phyloP scores from a whole-genome alignment of 805 yeast species.

The Candida palmyrensis region DNA sequence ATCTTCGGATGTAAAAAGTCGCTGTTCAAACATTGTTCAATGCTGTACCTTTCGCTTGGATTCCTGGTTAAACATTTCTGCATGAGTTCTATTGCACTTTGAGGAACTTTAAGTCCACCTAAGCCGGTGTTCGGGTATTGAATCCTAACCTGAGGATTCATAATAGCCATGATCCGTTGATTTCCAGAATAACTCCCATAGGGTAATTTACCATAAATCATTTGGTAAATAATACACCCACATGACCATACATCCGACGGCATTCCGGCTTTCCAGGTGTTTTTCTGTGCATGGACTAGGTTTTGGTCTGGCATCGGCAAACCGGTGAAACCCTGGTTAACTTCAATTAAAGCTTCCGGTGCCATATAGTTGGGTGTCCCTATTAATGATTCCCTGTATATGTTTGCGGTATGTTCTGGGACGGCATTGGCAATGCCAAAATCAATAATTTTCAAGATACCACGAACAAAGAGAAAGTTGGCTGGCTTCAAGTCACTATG shows the following conservation, averaged over 20 bases:
- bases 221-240: constrained; percentile 92
- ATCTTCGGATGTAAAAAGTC: constrained; percentile 72
- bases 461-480: constrained; percentile 75
- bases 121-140: constrained; percentile 58
- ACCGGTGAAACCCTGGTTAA: constrained; percentile 27
- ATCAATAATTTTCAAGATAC: constrained; percentile 82
- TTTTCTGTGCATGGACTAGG: constrained; percentile 9
- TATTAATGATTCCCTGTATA: constrained; percentile 83
- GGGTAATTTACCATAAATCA: constrained; percentile 92
- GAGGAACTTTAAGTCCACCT: constrained; percentile 61
- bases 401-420: constrained; percentile 85
- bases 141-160: constrained; percentile 75
- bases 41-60: constrained; percentile 62
- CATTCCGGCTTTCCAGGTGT: constrained; percentile 75
- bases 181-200: constrained; percentile 75
- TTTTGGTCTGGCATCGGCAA: constrained; percentile 8
- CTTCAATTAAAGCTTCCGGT: constrained; percentile 84
- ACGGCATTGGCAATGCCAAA: constrained; percentile 96
- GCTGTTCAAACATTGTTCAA: constrained; percentile 53
- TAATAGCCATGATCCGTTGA: constrained; percentile 76
- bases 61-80: constrained; percentile 66
- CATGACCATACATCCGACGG: constrained; percentile 98
- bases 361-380: constrained; percentile 99
- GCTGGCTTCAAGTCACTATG: constrained; percentile 75
- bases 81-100: constrained; percentile 65